Evolutionary conservation across 176 grass and related monocot species (phyloP).

Genomic region (Ananas comosus): DNA sequence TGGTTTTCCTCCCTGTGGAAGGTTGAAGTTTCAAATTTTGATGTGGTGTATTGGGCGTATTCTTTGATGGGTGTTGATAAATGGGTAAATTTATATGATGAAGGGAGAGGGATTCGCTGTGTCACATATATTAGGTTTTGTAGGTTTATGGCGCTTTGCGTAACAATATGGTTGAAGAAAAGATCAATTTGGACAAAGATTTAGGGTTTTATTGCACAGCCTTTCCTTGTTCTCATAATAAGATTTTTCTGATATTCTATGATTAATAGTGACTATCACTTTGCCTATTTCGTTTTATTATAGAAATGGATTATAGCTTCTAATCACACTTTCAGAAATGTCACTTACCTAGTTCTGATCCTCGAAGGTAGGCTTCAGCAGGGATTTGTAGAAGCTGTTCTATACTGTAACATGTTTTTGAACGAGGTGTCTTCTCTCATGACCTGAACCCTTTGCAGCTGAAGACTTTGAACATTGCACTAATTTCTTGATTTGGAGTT

Average conservation of each 20-base stretch:
- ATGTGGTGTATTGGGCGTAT: neutral
- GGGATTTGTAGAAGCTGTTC: too few species aligned
- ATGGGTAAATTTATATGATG: neutral
- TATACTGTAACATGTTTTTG: too few species aligned
- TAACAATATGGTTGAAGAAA: neutral
- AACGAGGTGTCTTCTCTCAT: too few species aligned
- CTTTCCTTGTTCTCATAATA: neutral
- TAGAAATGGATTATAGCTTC: too few species aligned
- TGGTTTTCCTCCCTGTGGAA: conserved; percentile 1
- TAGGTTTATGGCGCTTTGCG: too few species aligned
- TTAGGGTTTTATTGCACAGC: neutral
- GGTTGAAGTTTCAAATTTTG: neutral
- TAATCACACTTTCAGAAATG: too few species aligned
- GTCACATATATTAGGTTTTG: neutral
- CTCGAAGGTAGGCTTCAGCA: too few species aligned
- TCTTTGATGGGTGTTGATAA: neutral
- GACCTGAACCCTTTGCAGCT: too few species aligned
- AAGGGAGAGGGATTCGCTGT: neutral
- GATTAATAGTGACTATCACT: neutral
- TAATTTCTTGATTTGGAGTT: too few species aligned
- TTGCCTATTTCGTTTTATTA: neutral
- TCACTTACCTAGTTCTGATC: too few species aligned
- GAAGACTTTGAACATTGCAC: too few species aligned
- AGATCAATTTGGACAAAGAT: neutral
- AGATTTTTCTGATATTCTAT: neutral